Conservation (phyloP, 257 asterid genomes). For the Verbena officinalis region DNA sequence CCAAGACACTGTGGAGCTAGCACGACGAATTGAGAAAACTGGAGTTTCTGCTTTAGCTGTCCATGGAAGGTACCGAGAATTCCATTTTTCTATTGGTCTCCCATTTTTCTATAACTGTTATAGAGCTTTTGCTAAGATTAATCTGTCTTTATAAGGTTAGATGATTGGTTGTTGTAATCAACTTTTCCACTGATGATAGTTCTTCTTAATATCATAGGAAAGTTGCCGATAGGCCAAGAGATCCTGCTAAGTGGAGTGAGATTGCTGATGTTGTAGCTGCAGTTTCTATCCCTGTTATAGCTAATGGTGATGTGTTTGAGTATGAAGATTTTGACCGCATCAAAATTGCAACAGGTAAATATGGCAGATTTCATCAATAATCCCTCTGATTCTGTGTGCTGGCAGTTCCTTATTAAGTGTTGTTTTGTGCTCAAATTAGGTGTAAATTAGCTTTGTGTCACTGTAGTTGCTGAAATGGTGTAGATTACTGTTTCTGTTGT, state of each 20-base stretch:
- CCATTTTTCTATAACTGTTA: too few species aligned
- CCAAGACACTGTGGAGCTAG: slow-evolving; percentile 86
- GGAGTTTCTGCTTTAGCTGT: slow-evolving; percentile 97
- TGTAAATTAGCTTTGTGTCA: neutral
- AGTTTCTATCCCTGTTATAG: slow-evolving; percentile 88
- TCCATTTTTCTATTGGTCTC: neutral
- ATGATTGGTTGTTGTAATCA: neutral
- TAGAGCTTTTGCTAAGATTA: neutral
- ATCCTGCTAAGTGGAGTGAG: slow-evolving; percentile 93
- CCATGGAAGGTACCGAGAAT: slow-evolving; percentile 77
- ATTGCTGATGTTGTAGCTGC: slow-evolving; percentile 90
- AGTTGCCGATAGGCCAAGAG: slow-evolving; percentile 96
- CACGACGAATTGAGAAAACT: slow-evolving; percentile 82
- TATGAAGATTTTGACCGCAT: slow-evolving; percentile 81
- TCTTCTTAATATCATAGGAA: slow-evolving; percentile 46
- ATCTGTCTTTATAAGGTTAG: slow-evolving; percentile 15
- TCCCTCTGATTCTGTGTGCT: neutral
- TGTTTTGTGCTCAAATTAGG: neutral
- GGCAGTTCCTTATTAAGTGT: neutral
- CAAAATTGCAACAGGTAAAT: slow-evolving; percentile 75
- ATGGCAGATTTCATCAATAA: neutral
- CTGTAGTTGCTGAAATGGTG: slow-evolving; percentile 1
- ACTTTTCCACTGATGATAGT: neutral
- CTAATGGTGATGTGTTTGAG: slow-evolving; percentile 92
- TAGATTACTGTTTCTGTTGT: neutral